These are phyloP conservation scores for Aureobasidium sp. DNA, from an alignment of 2,329 filamentous ascomycete genomes.

Conservation along the genomic window DNA sequence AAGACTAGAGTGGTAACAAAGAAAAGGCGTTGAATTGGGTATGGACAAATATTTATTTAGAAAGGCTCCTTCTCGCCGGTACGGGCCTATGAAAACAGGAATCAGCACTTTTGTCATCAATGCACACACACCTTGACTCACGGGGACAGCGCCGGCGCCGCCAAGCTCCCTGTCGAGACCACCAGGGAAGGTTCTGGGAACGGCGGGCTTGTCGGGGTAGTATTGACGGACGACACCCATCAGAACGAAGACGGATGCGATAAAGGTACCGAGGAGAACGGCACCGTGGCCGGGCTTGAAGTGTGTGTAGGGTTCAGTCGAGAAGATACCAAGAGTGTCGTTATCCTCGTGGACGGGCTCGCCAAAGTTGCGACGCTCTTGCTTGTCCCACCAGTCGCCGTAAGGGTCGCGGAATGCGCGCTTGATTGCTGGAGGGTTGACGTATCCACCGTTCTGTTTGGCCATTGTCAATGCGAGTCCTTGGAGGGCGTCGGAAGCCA, in stretches of 20 bases:
- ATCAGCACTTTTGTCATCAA: not conserved
- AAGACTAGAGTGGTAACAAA: conserved; percentile 1
- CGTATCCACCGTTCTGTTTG: conserved; percentile 71
- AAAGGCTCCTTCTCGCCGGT: conserved; percentile 7
- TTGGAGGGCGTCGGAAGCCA: not conserved
- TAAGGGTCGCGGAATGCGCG: conserved; percentile 89
- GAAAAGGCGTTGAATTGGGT: conserved; percentile 14
- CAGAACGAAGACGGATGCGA: conserved; percentile 35
- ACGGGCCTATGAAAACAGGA: not conserved
- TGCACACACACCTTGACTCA: conserved; percentile 24
- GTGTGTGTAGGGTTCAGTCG: conserved; percentile 84
- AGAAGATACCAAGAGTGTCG: conserved; percentile 85
- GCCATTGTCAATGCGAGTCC: conserved; percentile 19
- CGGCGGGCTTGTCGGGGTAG: conserved; percentile 39
- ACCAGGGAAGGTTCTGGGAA: conserved; percentile 40
- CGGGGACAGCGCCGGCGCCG: conserved; percentile 36
- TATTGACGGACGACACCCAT: conserved; percentile 33
- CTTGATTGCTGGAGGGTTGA: conserved; percentile 73
- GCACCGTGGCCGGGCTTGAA: conserved; percentile 64
- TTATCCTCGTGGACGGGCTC: conserved; percentile 96
- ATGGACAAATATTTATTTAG: conserved; percentile 13
- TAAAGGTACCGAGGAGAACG: conserved; percentile 46
- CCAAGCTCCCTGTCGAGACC: conserved; percentile 44
- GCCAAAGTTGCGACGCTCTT: conserved; percentile 93
- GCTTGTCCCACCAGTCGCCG: conserved; percentile 93